phyloP scores from a whole-genome alignment of 805 yeast species.

The Phaffomyces opuntiae region DNA sequence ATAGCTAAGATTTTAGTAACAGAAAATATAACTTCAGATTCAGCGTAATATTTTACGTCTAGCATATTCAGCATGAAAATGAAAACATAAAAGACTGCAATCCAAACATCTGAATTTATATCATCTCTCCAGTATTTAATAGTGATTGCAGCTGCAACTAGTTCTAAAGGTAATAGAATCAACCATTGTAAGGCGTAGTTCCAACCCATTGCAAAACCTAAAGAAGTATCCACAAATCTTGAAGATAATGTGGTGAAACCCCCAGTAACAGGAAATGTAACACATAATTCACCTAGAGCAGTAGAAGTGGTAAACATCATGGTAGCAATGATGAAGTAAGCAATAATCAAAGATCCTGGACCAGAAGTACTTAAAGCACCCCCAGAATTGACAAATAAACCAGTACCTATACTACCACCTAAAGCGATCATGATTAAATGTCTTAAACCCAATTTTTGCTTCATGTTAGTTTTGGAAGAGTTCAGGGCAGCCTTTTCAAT shows the following conservation, averaged over 20 bases:
- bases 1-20: slow-evolving; percentile 62
- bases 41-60: slow-evolving; percentile 49
- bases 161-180: slow-evolving; percentile 42
- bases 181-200: slow-evolving; percentile 49
- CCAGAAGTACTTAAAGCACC: slow-evolving; percentile 51
- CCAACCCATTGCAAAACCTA: slow-evolving; percentile 59
- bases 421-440: slow-evolving; percentile 75
- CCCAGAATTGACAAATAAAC: slow-evolving; percentile 62
- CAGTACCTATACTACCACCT: slow-evolving; percentile 71
- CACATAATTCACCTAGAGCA: slow-evolving; percentile 47
- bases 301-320: slow-evolving; percentile 56
- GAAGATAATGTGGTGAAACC: slow-evolving; percentile 44
- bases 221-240: slow-evolving; percentile 48
- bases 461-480: slow-evolving; percentile 32
- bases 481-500: slow-evolving; percentile 31
- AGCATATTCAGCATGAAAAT: slow-evolving; percentile 42
- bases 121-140: slow-evolving; percentile 44
- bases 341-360: slow-evolving; percentile 55
- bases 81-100: slow-evolving; percentile 40
- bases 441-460: slow-evolving; percentile 30
- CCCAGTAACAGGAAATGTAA: slow-evolving; percentile 47
- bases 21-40: slow-evolving; percentile 51
- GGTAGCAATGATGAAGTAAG: slow-evolving; percentile 45
- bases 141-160: slow-evolving; percentile 47
- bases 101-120: slow-evolving; percentile 40